A percentile compares a stretch with the other conserved stretches of the same genome.
Conservation (phyloP, 148 eudicot species). For the Arctostaphylos glauca region DNA sequence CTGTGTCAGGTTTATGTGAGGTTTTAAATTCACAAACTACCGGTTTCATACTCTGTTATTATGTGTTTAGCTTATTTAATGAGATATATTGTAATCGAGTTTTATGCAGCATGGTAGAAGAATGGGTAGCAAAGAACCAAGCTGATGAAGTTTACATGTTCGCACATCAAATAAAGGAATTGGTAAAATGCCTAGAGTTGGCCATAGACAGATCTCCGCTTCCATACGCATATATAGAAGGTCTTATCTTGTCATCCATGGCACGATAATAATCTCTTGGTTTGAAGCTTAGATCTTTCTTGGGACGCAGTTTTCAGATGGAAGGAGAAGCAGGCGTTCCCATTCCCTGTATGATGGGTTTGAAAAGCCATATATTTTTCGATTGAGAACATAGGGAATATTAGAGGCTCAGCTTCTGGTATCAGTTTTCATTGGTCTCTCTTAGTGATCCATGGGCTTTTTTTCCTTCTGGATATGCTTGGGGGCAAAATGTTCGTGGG, state of each 20-base stretch:
- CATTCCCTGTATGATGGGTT: neutral
- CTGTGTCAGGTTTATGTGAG: neutral
- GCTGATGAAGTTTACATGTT: conserved; percentile 86
- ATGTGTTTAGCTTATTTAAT: neutral
- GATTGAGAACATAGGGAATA: neutral
- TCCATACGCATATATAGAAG: conserved; percentile 49
- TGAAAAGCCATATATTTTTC: neutral
- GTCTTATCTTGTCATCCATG: conserved; percentile 52
- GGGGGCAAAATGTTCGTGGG: neutral
- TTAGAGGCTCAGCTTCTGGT: neutral
- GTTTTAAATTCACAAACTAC: neutral
- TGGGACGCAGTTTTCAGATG: neutral
- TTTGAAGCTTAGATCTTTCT: neutral
- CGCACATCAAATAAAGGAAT: conserved; percentile 42
- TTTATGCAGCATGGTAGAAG: conserved; percentile 41
- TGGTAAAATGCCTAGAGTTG: conserved; percentile 42
- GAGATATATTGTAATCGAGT: neutral
- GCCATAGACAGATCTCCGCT: conserved; percentile 49
- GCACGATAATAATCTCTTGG: conserved; percentile 33
- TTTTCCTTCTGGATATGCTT: neutral
- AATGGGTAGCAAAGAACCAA: conserved; percentile 57
- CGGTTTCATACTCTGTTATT: neutral
- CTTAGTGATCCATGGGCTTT: neutral
- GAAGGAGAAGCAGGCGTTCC: neutral
- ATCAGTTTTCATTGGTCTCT: neutral